Conservation (phyloP, 148 eudicot species). For the Suaeda aralocaspica region DNA sequence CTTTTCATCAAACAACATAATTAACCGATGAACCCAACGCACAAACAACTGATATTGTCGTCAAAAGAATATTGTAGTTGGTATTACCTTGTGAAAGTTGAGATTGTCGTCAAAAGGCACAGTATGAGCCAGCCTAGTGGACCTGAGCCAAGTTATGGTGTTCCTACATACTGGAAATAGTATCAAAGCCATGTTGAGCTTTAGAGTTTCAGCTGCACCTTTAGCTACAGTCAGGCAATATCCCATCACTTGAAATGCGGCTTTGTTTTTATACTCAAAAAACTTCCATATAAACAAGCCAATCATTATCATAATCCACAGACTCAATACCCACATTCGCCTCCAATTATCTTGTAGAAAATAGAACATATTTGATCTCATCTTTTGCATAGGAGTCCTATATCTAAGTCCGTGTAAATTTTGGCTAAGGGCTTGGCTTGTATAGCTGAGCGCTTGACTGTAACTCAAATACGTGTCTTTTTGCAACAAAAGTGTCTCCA, state of each 20-base stretch:
- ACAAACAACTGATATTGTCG: not conserved
- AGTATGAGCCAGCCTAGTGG: conserved; percentile 61
- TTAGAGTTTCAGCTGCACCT: conserved; percentile 95
- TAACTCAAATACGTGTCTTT: conserved; percentile 89
- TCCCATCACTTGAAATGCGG: conserved; percentile 82
- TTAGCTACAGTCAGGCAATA: conserved; percentile 90
- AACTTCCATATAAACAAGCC: conserved; percentile 85
- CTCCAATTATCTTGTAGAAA: conserved; percentile 79
- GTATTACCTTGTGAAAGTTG: conserved; percentile 91
- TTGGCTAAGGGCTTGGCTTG: conserved; percentile 92
- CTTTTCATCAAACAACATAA: conserved; percentile 18
- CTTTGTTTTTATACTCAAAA: conserved; percentile 67
- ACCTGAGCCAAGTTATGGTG: conserved; percentile 90
- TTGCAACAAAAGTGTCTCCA: conserved; percentile 89
- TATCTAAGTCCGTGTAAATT: conserved; percentile 78
- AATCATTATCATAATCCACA: conserved; percentile 77
- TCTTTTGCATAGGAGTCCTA: conserved; percentile 47
- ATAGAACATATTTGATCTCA: conserved; percentile 48
- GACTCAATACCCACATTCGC: conserved; percentile 70
- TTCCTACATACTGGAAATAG: conserved; percentile 94
- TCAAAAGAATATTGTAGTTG: not conserved
- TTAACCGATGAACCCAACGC: conserved; percentile 10
- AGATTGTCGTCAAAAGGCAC: conserved; percentile 93
- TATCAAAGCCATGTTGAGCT: conserved; percentile 87
- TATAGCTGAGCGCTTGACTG: conserved; percentile 93